phyloP scores from a whole-genome alignment of 2,329 filamentous ascomycete species.

The Aphanocladium album region DNA sequence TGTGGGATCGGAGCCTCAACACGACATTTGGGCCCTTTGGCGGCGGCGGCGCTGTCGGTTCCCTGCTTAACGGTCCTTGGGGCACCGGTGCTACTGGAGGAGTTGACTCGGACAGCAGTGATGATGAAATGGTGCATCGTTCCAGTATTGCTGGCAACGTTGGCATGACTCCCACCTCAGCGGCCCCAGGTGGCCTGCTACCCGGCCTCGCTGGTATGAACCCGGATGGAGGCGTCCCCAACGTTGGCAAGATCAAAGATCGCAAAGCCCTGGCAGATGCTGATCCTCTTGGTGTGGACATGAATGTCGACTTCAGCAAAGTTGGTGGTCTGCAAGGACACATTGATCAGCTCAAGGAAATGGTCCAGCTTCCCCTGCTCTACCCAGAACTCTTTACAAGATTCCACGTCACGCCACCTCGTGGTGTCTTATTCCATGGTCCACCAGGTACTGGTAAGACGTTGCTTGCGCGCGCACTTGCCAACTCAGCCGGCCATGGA shows the following conservation, averaged over 20 bases:
- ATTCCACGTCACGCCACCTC: slow-evolving; percentile 88
- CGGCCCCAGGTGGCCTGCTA: slow-evolving; percentile 41
- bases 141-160: slow-evolving; percentile 54
- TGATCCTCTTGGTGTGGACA: slow-evolving; percentile 87
- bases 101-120: slow-evolving; percentile 92
- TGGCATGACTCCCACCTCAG: slow-evolving; percentile 53
- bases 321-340: slow-evolving; percentile 90
- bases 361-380: slow-evolving; percentile 89
- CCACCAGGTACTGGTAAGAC: slow-evolving; percentile 98
- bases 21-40: slow-evolving; percentile 92
- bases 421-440: slow-evolving; percentile 93
- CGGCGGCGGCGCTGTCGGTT: slow-evolving; percentile 67
- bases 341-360: slow-evolving; percentile 96
- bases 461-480: slow-evolving; percentile 85
- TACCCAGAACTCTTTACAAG: slow-evolving; percentile 91
- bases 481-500: slow-evolving; percentile 82
- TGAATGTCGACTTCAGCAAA: slow-evolving; percentile 88
- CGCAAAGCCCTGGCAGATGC: slow-evolving; percentile 88
- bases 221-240: slow-evolving; percentile 52
- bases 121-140: slow-evolving; percentile 76
- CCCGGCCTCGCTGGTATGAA: slow-evolving; percentile 35
- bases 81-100: slow-evolving; percentile 69
- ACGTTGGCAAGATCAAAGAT: slow-evolving; percentile 90
- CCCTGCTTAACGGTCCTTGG: slow-evolving; percentile 70
- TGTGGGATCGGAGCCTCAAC: slow-evolving; percentile 77